Percentiles rank a stretch among this genome's conserved stretches.
Conservation (phyloP, 306 rosid species). For the Senna siamea region DNA sequence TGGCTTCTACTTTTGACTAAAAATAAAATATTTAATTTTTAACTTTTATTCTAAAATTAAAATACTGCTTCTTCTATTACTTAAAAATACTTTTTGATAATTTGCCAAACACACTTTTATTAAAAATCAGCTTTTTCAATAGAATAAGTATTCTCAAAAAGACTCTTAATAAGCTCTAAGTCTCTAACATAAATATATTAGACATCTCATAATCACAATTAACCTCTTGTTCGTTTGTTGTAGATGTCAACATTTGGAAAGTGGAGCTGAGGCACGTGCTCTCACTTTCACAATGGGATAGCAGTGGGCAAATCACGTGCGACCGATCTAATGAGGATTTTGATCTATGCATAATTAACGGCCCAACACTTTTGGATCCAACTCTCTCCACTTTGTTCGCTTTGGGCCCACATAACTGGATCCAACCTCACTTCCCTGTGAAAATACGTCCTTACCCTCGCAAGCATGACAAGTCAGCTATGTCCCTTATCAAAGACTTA, state of each 20-base stretch:
- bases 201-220: not conserved
- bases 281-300: not conserved
- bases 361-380: constrained; percentile 46
- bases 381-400: constrained; percentile 38
- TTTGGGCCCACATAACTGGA: not conserved
- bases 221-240: not conserved
- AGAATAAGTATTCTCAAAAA: too few relatives aligned
- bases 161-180: too few relatives aligned
- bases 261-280: not conserved
- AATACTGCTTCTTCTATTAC: too few relatives aligned
- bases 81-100: too few relatives aligned
- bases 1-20: too few relatives aligned
- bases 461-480: constrained; percentile 42
- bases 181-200: not conserved
- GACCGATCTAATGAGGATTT: constrained; percentile 30
- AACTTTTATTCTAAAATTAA: too few relatives aligned
- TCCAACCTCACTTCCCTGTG: not conserved
- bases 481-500: constrained; percentile 40
- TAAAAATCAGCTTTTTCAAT: too few relatives aligned
- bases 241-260: constrained; percentile 36
- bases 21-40: too few relatives aligned
- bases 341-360: constrained; percentile 52
- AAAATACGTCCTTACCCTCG: constrained; percentile 59
- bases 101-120: too few relatives aligned
- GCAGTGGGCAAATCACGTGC: constrained; percentile 35